Evolutionary conservation across 371 early-diverging fungal species (phyloP), one percentile per base, ranked within the genome.

Genomic region (Apophysomyces trapeziformis): DNA sequence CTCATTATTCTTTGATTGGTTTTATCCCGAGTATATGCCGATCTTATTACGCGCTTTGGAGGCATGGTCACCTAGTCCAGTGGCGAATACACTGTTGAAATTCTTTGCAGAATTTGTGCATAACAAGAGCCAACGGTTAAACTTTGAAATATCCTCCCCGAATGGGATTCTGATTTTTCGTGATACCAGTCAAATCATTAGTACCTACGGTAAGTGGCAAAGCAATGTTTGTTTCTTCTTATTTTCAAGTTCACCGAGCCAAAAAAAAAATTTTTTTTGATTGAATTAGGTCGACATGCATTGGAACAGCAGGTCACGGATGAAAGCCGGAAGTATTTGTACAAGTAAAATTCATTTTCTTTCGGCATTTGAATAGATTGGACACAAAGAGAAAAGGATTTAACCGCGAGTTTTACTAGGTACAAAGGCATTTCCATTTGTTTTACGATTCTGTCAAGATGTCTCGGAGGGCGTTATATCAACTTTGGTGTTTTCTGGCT

Each of bases 401-500:
- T 26, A 26, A 45, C 46, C 46, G 16, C 2, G 13, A 45, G 46
- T 45, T 14, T 45, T 45, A 45, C 16, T 57, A 89, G 84, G 66
- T 93, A 94, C 79, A 95, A 95, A 70, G 93, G 93, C 36, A 90
- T 92, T 18, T 75, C 86, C 44, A 76, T 90, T 39, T 91, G 92
- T 75, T 93, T 95, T 66, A 82, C 80, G 50, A 93, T 93, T 38
- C 69, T 94, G 64, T 80, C 85, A 13, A 85, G 86, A 7, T 85
- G 92, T 32, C 73, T 95, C 3, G 81, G 86, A 9, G 96, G 96
- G 43, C 85, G 89, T 59, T 96, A 96, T 69, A 91, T 94, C 63
- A 93, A 93, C 58, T 94, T 96, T 81, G 96, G 96, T 3, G 93
- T 96, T n/a, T 93, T 96, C 76, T 90, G 87, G 68, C 79, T 96